A percentile compares a stretch with the other conserved stretches of the same genome.
These are phyloP conservation scores for Xenosphaeropsis pyriputrescens DNA, from an alignment of 2,329 filamentous ascomycete species.

Conservation along the genomic window DNA sequence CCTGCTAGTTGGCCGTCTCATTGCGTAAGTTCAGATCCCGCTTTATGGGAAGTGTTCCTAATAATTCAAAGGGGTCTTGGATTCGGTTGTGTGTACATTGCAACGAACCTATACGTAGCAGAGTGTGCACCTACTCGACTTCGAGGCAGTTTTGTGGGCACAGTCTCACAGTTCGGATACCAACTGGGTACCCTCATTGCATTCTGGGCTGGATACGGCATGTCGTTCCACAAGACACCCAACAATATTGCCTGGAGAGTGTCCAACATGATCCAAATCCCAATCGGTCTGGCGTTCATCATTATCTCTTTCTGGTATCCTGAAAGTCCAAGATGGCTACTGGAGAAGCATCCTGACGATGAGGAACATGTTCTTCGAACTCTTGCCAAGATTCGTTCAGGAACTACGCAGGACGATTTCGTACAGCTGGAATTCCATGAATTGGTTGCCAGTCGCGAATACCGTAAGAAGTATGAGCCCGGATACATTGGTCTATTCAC, in stretches of 20 bases:
- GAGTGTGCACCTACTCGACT: conserved; percentile 24
- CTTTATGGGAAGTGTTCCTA: conserved; percentile 1
- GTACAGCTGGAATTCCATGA: conserved; percentile 22
- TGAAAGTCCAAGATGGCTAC: conserved; percentile 20
- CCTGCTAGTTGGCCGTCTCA: conserved; percentile 6
- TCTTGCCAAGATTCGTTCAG: conserved; percentile 19
- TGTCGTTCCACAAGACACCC: conserved; percentile 23
- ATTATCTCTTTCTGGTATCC: conserved; percentile 23
- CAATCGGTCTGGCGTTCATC: conserved; percentile 22
- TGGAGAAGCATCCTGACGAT: conserved; percentile 20
- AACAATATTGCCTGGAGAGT: conserved; percentile 27
- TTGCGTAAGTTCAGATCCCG: no score
- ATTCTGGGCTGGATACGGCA: conserved; percentile 27
- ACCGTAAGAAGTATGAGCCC: conserved; percentile 15
- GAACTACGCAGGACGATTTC: conserved; percentile 14
- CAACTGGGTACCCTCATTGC: conserved; percentile 27
- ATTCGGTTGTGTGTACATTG: conserved; percentile 26
- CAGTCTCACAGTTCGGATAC: conserved; percentile 25
- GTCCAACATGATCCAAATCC: conserved; percentile 25
- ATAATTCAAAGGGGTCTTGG: conserved; percentile 18
- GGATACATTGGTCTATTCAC: conserved; percentile 20
- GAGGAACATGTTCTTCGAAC: conserved; percentile 16
- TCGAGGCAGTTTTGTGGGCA: conserved; percentile 24
- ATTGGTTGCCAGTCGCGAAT: conserved; percentile 20
- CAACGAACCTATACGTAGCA: conserved; percentile 25